Conservation (phyloP, 345 rosid species). For the Nasturtium officinale region DNA sequence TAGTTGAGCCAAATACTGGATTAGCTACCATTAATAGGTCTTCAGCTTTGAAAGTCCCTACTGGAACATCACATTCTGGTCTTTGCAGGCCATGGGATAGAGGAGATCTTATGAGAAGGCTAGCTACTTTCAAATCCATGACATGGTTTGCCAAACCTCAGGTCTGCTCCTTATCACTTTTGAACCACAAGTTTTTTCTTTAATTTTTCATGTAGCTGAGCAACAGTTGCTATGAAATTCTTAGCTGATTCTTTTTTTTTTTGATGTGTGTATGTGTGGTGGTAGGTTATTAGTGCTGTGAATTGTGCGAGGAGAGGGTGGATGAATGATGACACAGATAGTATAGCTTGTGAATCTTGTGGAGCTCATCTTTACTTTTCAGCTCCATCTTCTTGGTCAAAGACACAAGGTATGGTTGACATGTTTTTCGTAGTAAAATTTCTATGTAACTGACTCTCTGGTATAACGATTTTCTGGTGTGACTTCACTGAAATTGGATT, state of each 20-base stretch:
- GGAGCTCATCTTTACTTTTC: constrained; percentile 83
- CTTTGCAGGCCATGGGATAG: constrained; percentile 91
- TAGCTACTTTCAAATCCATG: constrained; percentile 92
- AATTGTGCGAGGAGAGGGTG: constrained; percentile 95
- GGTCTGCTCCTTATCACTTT: constrained; percentile 49
- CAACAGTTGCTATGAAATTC: background rate
- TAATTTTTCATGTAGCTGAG: background rate
- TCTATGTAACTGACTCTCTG: background rate
- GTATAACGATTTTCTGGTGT: background rate
- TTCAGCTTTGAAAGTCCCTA: constrained; percentile 36
- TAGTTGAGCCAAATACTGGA: constrained; percentile 51
- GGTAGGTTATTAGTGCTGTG: constrained; percentile 82
- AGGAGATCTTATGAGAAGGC: constrained; percentile 83
- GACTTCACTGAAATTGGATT: constrained; percentile 27
- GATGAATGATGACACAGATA: constrained; percentile 81
- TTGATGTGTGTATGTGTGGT: constrained; percentile 6
- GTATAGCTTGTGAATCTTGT: constrained; percentile 85
- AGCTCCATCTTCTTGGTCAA: constrained; percentile 82
- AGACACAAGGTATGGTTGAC: constrained; percentile 67
- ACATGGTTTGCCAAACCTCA: constrained; percentile 94
- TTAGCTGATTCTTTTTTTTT: constrained; percentile 1
- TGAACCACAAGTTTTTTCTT: background rate
- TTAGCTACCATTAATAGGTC: constrained; percentile 39
- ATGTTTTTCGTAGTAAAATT: constrained; percentile 12
- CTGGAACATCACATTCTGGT: constrained; percentile 51